Conservation (phyloP, 345 rosid species). For the Syzygium aromaticum region DNA sequence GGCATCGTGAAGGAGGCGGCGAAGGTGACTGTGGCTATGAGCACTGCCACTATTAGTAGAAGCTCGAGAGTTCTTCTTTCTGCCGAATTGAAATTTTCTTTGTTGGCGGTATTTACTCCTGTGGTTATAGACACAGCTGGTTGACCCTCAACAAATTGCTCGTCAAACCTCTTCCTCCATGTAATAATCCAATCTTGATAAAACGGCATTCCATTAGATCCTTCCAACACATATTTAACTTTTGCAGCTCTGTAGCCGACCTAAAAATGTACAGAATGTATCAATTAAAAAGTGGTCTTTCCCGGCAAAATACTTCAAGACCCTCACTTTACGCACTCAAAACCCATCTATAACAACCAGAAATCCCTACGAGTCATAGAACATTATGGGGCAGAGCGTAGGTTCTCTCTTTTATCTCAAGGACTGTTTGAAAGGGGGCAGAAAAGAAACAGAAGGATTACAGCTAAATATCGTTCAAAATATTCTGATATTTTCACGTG, state of each 20-base stretch:
- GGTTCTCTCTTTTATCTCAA: background rate
- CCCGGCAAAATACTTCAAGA: background rate
- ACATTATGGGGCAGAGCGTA: fast-evolving
- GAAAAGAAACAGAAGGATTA: too few relatives aligned
- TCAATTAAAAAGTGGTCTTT: background rate
- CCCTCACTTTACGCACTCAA: background rate
- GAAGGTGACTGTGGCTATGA: background rate
- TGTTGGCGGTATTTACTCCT: fast-evolving
- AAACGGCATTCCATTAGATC: fast-evolving
- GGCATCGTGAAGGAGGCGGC: background rate
- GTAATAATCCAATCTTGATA: fast-evolving
- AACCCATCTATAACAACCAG: fast-evolving
- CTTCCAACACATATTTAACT: background rate
- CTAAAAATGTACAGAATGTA: background rate
- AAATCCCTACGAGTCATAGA: background rate
- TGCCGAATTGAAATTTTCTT: background rate
- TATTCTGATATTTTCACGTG: too few relatives aligned
- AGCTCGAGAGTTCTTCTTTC: background rate
- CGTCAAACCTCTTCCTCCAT: background rate
- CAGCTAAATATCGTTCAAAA: too few relatives aligned
- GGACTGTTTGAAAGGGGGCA: background rate
- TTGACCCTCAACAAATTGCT: background rate
- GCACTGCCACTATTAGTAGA: background rate
- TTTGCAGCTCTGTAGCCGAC: background rate
- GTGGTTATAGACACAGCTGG: background rate